Conservation (phyloP, 164 flowering plant species). For the Magnolia officinalis region DNA sequence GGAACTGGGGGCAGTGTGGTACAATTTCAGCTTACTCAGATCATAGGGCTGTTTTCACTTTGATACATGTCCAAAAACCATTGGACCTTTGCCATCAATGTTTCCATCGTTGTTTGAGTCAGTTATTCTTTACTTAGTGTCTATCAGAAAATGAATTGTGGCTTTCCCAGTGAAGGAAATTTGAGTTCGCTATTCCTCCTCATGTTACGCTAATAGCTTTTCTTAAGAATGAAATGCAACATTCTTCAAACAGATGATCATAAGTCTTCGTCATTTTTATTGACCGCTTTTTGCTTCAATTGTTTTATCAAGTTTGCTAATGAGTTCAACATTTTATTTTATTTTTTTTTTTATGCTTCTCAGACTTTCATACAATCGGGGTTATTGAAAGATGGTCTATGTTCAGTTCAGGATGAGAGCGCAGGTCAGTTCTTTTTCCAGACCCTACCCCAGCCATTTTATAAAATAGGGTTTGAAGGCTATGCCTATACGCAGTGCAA, state of each 20-base stretch:
- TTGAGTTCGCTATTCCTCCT: background rate
- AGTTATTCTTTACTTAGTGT: background rate
- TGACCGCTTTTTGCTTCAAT: background rate
- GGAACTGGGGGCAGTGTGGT: background rate
- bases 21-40: no score
- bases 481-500: no score
- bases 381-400: slow-evolving; percentile 70
- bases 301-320: background rate
- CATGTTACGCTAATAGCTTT: background rate
- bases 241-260: background rate
- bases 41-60: no score
- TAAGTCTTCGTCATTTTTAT: background rate
- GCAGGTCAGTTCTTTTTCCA: slow-evolving; percentile 52
- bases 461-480: no score
- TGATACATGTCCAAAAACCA: no score
- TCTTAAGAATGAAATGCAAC: background rate
- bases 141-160: background rate
- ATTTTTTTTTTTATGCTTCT: background rate
- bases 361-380: slow-evolving; percentile 77
- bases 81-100: no score
- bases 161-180: background rate
- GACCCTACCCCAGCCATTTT: background rate
- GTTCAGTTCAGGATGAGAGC: slow-evolving; percentile 96
- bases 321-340: background rate
- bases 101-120: background rate